phyloP scores from a whole-genome alignment of 352 stramenopile genomes.

The Pythium insidiosum region DNA sequence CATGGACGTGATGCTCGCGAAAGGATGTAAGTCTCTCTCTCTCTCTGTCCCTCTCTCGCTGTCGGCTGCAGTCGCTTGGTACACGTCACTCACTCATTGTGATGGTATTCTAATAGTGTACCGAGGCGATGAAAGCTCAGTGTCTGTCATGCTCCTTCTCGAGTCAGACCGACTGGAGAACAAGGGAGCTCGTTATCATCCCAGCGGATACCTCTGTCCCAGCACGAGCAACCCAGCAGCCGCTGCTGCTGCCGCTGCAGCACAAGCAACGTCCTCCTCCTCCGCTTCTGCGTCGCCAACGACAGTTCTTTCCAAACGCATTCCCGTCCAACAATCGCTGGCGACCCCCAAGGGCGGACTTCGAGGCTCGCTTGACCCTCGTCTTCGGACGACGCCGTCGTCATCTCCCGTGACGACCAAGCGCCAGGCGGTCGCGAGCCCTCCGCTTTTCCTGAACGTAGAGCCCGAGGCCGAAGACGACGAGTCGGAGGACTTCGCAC shows the following conservation, averaged over 20 bases:
- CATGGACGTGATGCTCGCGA: conserved; percentile 72
- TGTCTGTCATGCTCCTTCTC: conserved; percentile 62
- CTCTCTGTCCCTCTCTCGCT: conserved; percentile 3
- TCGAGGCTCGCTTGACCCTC: background rate
- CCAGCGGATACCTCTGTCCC: conserved; percentile 70
- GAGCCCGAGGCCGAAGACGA: conserved; percentile 30
- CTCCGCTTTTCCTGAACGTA: conserved; percentile 18
- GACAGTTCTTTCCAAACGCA: no score
- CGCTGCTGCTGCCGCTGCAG: background rate
- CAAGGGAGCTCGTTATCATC: conserved; percentile 69
- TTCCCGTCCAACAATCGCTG: background rate
- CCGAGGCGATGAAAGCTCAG: conserved; percentile 33
- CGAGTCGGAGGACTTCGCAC: conserved; percentile 67
- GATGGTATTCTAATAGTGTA: conserved; percentile 27
- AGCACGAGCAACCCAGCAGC: conserved; percentile 31
- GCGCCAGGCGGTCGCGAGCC: no score
- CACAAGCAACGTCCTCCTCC: background rate
- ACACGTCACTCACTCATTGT: no score
- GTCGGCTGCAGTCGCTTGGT: no score
- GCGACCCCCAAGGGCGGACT: background rate
- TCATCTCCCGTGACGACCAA: no score
- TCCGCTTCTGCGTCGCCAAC: no score
- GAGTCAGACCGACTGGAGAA: conserved; percentile 70
- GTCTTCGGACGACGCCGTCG: no score
- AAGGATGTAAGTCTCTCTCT: conserved; percentile 35